Conservation (phyloP, 1,139 yeast species). For the Yamadazyma buinensis region DNA sequence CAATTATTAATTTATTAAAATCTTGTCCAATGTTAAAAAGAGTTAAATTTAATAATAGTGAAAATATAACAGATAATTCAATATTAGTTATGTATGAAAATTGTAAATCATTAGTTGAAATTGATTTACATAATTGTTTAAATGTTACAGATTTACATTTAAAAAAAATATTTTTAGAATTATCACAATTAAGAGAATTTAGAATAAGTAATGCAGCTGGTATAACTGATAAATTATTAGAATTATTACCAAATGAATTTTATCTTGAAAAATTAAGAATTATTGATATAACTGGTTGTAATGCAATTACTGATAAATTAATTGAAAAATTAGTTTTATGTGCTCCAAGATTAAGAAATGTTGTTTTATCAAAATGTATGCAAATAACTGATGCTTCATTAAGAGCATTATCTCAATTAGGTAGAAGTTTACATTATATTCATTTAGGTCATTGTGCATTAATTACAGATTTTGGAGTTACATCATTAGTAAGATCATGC, state of each 20-base stretch:
- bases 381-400: slow-evolving; percentile 83
- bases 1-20: slow-evolving; percentile 56
- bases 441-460: slow-evolving; percentile 93
- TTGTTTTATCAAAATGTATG: slow-evolving; percentile 85
- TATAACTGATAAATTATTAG: slow-evolving; percentile 63
- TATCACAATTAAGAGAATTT: slow-evolving; percentile 76
- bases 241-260: slow-evolving; percentile 39
- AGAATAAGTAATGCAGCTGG: slow-evolving; percentile 73
- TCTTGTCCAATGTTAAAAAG: slow-evolving; percentile 77
- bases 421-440: slow-evolving; percentile 80
- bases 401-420: slow-evolving; percentile 66
- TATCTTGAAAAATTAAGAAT: slow-evolving; percentile 59
- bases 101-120: slow-evolving; percentile 82
- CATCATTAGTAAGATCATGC: slow-evolving; percentile 70
- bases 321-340: slow-evolving; percentile 67
- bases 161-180: slow-evolving; percentile 55
- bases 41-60: slow-evolving; percentile 74
- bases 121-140: slow-evolving; percentile 84
- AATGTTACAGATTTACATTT: slow-evolving; percentile 64
- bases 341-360: slow-evolving; percentile 85
- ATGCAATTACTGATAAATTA: slow-evolving; percentile 74
- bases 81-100: slow-evolving; percentile 58
- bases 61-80: slow-evolving; percentile 63
- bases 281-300: slow-evolving; percentile 82
- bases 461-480: slow-evolving; percentile 87